Percentiles rank a stretch among this genome's conserved stretches.
These are phyloP conservation scores for Aureobasidium uvarum DNA, from an alignment of 2,329 filamentous ascomycete species.

Conservation along the genomic window DNA sequence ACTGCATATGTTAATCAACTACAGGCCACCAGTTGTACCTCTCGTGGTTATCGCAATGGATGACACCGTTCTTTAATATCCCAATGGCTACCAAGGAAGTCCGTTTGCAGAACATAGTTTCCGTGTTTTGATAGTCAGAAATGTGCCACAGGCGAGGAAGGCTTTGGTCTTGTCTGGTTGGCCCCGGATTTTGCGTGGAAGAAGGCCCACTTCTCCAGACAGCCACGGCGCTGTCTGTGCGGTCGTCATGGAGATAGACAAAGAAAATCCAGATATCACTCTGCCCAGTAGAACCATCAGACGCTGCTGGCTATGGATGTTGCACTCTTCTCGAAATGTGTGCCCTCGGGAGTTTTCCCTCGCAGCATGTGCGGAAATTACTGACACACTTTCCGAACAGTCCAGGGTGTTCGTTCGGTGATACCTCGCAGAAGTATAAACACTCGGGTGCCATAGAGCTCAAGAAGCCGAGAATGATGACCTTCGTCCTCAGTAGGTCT, in stretches of 20 bases:
- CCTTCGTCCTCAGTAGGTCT: neutral
- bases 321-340: neutral
- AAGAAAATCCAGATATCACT: neutral
- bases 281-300: neutral
- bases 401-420: neutral
- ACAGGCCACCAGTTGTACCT: too few relatives aligned
- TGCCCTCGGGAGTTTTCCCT: neutral
- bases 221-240: slow-evolving; percentile 7
- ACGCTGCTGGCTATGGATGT: neutral
- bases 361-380: neutral
- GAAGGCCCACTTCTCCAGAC: slow-evolving; percentile 8
- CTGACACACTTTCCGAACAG: neutral
- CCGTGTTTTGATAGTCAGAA: too few relatives aligned
- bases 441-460: slow-evolving; percentile 6
- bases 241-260: neutral
- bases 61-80: too few relatives aligned
- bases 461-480: neutral
- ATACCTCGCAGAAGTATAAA: neutral
- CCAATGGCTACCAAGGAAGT: too few relatives aligned
- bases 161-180: neutral
- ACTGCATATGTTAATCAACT: too few relatives aligned
- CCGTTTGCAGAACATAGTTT: too few relatives aligned
- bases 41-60: too few relatives aligned
- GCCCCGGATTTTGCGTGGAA: neutral
- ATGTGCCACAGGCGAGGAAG: too few relatives aligned